Evolutionary conservation across 768 basidiomycete species (phyloP).

Genomic region (Leccinum olivaceopallidum): DNA sequence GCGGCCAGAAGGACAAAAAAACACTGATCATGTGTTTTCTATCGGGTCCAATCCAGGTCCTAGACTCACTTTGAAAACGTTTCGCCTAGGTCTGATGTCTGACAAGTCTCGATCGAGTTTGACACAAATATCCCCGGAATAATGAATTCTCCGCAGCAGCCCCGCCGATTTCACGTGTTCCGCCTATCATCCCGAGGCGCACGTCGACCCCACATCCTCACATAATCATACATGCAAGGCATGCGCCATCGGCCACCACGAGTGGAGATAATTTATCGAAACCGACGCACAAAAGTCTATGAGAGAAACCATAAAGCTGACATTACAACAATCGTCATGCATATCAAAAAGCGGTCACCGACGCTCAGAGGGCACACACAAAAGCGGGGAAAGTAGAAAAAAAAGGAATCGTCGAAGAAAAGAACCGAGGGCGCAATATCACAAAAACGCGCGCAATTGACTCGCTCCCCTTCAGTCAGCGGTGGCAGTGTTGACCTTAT

Average conservation of each 20-base stretch:
- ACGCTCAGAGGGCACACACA: conserved; percentile 8
- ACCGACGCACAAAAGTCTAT: conserved; percentile 22
- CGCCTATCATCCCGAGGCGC: not conserved
- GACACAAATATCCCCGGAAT: too few relatives aligned
- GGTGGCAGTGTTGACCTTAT: conserved; percentile 42
- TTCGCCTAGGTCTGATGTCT: too few relatives aligned
- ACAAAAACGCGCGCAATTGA: not conserved
- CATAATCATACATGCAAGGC: not conserved
- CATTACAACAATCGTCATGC: conserved; percentile 24
- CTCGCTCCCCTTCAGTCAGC: conserved; percentile 29
- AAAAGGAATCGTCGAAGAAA: not conserved
- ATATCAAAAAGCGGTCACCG: conserved; percentile 12
- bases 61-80: too few relatives aligned
- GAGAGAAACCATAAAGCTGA: conserved; percentile 19
- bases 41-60: too few relatives aligned
- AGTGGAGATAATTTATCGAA: conserved; percentile 9
- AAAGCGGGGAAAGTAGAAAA: not conserved
- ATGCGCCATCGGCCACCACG: not conserved
- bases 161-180: conserved; percentile 2
- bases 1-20: too few relatives aligned
- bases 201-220: not conserved
- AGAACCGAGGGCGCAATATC: not conserved
- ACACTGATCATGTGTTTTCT: too few relatives aligned
- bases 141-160: too few relatives aligned
- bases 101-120: too few relatives aligned